phyloP scores from a whole-genome alignment of 192 early-diverging fungal species.

The Backusella liffmaniae region DNA sequence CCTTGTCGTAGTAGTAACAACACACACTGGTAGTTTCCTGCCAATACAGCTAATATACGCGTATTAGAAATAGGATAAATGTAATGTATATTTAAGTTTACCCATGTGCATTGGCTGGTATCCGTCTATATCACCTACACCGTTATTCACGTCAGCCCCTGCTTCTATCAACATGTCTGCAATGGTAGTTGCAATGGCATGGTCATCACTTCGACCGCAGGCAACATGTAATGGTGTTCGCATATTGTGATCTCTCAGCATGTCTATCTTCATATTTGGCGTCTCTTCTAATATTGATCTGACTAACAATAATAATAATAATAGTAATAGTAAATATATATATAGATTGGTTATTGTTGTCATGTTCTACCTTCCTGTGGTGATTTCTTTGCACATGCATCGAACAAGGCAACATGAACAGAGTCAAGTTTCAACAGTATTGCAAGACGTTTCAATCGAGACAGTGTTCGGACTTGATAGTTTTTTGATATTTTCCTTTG shows the following conservation, averaged over 20 bases:
- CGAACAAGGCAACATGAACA: slow-evolving; percentile 9
- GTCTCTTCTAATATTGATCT: slow-evolving; percentile 4
- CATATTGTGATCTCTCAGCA: slow-evolving; percentile 33
- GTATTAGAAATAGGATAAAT: not conserved
- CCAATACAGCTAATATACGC: slow-evolving; percentile 26
- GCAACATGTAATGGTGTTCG: slow-evolving; percentile 38
- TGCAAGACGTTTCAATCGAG: not conserved
- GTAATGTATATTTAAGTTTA: not conserved
- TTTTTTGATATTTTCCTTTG: not conserved
- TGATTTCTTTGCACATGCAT: slow-evolving; percentile 20
- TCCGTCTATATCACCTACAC: slow-evolving; percentile 34
- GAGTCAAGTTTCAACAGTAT: slow-evolving; percentile 18
- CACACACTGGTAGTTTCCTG: slow-evolving; percentile 35
- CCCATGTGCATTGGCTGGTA: slow-evolving; percentile 37
- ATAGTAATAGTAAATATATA: not conserved
- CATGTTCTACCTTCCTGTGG: slow-evolving; percentile 5
- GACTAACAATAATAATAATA: not conserved
- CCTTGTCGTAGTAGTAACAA: slow-evolving; percentile 26
- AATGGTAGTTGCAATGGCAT: slow-evolving; percentile 24
- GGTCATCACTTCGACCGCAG: slow-evolving; percentile 30
- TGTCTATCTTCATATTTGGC: slow-evolving; percentile 23
- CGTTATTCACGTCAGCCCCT: slow-evolving; percentile 39
- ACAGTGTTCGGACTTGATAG: not conserved
- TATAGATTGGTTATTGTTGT: not conserved
- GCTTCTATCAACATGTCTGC: slow-evolving; percentile 26